Base-by-base conservation (phyloP, 2,329 filamentous ascomycete species). In the Cordyceps pruinosa region DNA sequence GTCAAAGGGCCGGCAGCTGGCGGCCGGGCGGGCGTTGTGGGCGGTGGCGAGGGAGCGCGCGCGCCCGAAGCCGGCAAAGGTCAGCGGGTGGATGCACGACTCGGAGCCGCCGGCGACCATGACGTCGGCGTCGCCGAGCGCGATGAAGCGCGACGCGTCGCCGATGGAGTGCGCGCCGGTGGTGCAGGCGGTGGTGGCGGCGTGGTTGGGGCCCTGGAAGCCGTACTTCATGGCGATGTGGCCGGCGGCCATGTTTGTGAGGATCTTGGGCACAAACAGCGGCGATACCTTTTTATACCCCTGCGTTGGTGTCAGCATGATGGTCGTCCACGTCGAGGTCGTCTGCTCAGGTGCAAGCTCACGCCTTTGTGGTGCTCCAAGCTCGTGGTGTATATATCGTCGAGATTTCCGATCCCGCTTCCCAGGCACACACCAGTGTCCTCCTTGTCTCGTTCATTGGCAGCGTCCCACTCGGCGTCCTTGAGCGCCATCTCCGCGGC, bases 81-180 rank as follows among this genome's bases (percentile, higher is more conserved):
- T 89, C 44, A 99, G 79, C 10, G 94, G 94, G 68, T 99, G 93
- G 57, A 99, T 93, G 70, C 94, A 99, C 0, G 93, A 91, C 72
- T 99, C 94, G 9, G 93, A 85, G 28, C 93, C 93, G 42, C 94
- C 94, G n/a, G 94, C 91, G 9, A 99, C 75, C 91, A 99, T 97
- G 56, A 97, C 87, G 70, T 96, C 82, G 46, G 93, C 93, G 69
- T 97, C 93, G 7, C 91, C 92, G 66, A 86, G 86, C n/a, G 87
- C 83, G 60, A 99, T 93, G 69, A 97, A 90, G 19, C 93, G 85
- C n/a, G 89, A 86, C 6, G 94, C 94, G 70, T 99, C 94, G 19
- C 93, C 94, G 50, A 99, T 86, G 1, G 92, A 91, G 73, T 99
- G 94, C 1, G 93, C 90, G 12, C 94, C 94, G 0, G 94, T 99